phyloP scores from a whole-genome alignment of 2,329 filamentous ascomycete genomes.

The Acrodontium crateriforme region DNA sequence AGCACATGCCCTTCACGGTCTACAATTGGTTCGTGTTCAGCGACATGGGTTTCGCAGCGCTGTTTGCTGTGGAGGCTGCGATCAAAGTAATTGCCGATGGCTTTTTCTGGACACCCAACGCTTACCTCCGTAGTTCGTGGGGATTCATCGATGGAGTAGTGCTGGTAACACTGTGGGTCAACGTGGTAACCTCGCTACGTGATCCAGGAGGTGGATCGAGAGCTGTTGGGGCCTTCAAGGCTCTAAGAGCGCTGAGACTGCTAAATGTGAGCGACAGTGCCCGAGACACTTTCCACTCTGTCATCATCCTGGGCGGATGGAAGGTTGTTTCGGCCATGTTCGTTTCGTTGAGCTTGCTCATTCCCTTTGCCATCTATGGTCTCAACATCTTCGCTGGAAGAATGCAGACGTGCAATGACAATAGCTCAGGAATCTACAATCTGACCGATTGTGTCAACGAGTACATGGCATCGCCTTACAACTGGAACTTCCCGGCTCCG shows the following conservation, averaged over 20 bases:
- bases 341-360: conserved; percentile 83
- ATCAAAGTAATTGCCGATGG: conserved; percentile 95
- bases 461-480: conserved; percentile 61
- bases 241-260: conserved; percentile 74
- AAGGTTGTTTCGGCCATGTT: conserved; percentile 88
- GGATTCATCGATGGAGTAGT: conserved; percentile 90
- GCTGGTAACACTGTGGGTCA: conserved; percentile 87
- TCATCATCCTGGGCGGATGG: conserved; percentile 87
- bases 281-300: conserved; percentile 87
- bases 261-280: conserved; percentile 95
- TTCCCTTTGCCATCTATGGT: conserved; percentile 94
- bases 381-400: conserved; percentile 82
- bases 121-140: conserved; percentile 93
- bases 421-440: conserved; percentile 37
- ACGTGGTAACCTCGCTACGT: conserved; percentile 68
- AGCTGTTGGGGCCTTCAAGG: conserved; percentile 93
- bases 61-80: conserved; percentile 74
- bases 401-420: conserved; percentile 69
- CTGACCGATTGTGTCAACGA: conserved; percentile 73
- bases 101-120: conserved; percentile 92
- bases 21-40: conserved; percentile 94
- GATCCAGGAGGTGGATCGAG: conserved; percentile 76
- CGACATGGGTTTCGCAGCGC: conserved; percentile 72
- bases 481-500: conserved; percentile 75
- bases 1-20: conserved; percentile 23